Percentiles rank a stretch among this genome's conserved stretches.
phyloP scores from a whole-genome alignment of 352 stramenopile species.

The Phytophthora palmivora region DNA sequence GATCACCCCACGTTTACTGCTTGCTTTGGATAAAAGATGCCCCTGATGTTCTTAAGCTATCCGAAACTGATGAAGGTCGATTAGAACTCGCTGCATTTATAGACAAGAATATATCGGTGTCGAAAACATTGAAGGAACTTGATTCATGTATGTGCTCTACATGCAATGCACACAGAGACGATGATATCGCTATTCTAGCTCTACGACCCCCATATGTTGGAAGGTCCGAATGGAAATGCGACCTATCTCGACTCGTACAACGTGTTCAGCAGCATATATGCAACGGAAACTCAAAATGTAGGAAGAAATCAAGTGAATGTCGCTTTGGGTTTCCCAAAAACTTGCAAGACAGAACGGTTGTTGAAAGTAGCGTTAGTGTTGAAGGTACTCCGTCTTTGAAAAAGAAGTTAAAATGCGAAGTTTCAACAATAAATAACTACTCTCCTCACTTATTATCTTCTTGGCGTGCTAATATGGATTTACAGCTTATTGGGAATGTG shows the following conservation, averaged over 20 bases:
- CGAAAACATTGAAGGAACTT: too few species aligned
- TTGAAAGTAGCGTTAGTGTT: neutral
- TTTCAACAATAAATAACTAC: neutral
- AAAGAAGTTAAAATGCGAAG: neutral
- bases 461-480: neutral
- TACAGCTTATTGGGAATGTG: neutral
- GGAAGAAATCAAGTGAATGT: neutral
- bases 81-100: neutral
- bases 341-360: neutral
- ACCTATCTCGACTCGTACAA: too few species aligned
- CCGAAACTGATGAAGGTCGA: conserved; percentile 2
- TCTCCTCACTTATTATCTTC: neutral
- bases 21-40: conserved; percentile 23
- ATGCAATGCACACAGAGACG: too few species aligned
- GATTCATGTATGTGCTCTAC: too few species aligned
- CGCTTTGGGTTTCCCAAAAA: neutral
- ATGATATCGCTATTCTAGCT: too few species aligned
- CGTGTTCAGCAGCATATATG: too few species aligned
- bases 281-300: too few species aligned
- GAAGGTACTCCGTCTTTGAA: neutral
- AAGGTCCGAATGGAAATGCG: too few species aligned
- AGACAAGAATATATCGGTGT: conserved; percentile 6
- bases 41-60: conserved; percentile 9
- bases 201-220: too few species aligned
- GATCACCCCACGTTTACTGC: conserved; percentile 30